Evolutionary conservation across 768 basidiomycete genomes (phyloP).

Genomic region (Rhizopogon sp.): DNA sequence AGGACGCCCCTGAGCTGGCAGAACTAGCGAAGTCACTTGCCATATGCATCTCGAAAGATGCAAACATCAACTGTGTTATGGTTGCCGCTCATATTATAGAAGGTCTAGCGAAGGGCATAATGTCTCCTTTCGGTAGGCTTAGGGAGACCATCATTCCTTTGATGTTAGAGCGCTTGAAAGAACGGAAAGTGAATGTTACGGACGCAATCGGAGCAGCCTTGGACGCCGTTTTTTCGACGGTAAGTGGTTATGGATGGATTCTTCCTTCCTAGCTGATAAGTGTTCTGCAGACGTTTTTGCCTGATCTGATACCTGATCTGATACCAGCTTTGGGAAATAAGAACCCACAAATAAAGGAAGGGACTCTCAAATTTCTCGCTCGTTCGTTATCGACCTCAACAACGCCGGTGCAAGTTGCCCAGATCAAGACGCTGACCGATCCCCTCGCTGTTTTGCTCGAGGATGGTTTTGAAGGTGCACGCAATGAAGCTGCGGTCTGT

Average conservation of each 20-base stretch:
- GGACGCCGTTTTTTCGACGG: conserved; percentile 83
- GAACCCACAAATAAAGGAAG: conserved; percentile 96
- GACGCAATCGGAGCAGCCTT: conserved; percentile 85
- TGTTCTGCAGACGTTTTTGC: conserved; percentile 57
- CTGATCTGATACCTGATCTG: conserved; percentile 82
- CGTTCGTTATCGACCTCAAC: conserved; percentile 72
- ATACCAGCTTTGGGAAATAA: conserved; percentile 75
- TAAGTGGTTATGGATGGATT: conserved; percentile 35
- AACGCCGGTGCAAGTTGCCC: conserved; percentile 61
- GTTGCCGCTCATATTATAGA: conserved; percentile 83
- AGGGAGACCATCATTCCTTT: conserved; percentile 67
- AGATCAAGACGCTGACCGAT: conserved; percentile 81
- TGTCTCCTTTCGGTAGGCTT: conserved; percentile 67
- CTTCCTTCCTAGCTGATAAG: conserved; percentile 4
- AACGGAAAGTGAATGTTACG: conserved; percentile 86
- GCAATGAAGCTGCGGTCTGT: conserved; percentile 84
- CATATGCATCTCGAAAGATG: conserved; percentile 76
- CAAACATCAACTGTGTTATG: conserved; percentile 94
- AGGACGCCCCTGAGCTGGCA: conserved; percentile 71
- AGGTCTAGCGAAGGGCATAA: conserved; percentile 78
- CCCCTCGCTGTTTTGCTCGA: conserved; percentile 71
- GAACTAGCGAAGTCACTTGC: conserved; percentile 78
- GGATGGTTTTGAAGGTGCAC: conserved; percentile 84
- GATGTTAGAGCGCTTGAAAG: conserved; percentile 88
- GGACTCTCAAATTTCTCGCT: conserved; percentile 80